phyloP scores from a whole-genome alignment of 257 asterid genomes.

The Rhazya stricta region DNA sequence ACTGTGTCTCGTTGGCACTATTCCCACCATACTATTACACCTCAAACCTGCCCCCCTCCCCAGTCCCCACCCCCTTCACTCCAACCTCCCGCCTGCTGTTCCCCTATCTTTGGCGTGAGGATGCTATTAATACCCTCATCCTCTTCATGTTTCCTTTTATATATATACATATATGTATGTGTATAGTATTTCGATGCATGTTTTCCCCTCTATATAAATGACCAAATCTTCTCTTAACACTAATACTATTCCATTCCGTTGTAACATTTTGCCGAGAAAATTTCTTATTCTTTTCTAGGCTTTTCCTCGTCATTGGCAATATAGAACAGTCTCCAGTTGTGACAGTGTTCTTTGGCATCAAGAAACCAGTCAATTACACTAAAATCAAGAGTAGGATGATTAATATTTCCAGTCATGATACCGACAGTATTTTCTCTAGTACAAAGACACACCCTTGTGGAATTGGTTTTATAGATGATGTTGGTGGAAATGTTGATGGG shows the following conservation, averaged over 20 bases:
- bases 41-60: background rate
- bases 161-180: background rate
- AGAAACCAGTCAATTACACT: background rate
- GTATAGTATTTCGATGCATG: background rate
- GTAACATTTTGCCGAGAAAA: conserved; percentile 21
- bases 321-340: conserved; percentile 8
- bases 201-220: background rate
- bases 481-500: conserved; percentile 30
- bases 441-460: conserved; percentile 27
- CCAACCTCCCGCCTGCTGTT: conserved; percentile 3
- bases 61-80: background rate
- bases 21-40: conserved; percentile 8
- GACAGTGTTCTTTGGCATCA: background rate
- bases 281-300: conserved; percentile 5
- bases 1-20: conserved; percentile 18
- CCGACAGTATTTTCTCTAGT: background rate
- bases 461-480: conserved; percentile 27
- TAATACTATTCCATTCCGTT: background rate
- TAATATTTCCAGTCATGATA: background rate
- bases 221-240: background rate
- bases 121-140: conserved; percentile 25
- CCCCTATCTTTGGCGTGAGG: conserved; percentile 24
- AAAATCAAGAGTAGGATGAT: background rate
- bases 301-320: conserved; percentile 1
- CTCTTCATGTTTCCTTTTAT: background rate